Evolutionary conservation across 2,329 filamentous ascomycete genomes (phyloP).

Genomic region (Dactylonectria macrodidyma): DNA sequence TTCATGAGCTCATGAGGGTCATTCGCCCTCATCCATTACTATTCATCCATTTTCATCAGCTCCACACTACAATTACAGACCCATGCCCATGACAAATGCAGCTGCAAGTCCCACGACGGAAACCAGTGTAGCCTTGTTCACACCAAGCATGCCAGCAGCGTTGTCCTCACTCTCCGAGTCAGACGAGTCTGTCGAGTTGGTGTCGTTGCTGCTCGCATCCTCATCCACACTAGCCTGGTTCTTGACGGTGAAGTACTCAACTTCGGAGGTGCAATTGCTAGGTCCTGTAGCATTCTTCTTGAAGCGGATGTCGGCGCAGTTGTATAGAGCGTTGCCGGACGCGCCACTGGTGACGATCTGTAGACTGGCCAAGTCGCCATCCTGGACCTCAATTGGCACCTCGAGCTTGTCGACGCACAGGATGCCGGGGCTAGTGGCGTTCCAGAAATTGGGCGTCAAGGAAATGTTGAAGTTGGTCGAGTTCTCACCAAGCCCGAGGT

Average conservation of each 20-base stretch:
- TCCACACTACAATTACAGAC: conserved; percentile 46
- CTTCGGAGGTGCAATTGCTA: conserved; percentile 54
- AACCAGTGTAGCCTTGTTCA: conserved; percentile 50
- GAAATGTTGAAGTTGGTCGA: conserved; percentile 78
- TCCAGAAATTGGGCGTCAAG: conserved; percentile 72
- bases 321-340: conserved; percentile 75
- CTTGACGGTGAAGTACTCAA: conserved; percentile 60
- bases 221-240: conserved; percentile 45
- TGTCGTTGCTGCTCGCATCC: conserved; percentile 28
- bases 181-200: conserved; percentile 36
- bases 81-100: conserved; percentile 56
- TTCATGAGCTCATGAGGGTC: conserved; percentile 26
- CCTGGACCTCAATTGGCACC: conserved; percentile 68
- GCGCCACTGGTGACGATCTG: conserved; percentile 78
- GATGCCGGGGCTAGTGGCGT: conserved; percentile 71
- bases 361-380: conserved; percentile 76
- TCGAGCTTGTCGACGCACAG: conserved; percentile 76
- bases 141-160: conserved; percentile 43
- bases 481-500: conserved; percentile 66
- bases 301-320: conserved; percentile 83
- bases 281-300: conserved; percentile 64
- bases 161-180: conserved; percentile 35
- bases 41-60: not conserved
- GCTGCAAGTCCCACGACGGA: conserved; percentile 56
- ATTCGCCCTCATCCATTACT: conserved; percentile 20